Conservation (phyloP, 495 filamentous ascomycete species). For the Penicillium mononematosum region DNA sequence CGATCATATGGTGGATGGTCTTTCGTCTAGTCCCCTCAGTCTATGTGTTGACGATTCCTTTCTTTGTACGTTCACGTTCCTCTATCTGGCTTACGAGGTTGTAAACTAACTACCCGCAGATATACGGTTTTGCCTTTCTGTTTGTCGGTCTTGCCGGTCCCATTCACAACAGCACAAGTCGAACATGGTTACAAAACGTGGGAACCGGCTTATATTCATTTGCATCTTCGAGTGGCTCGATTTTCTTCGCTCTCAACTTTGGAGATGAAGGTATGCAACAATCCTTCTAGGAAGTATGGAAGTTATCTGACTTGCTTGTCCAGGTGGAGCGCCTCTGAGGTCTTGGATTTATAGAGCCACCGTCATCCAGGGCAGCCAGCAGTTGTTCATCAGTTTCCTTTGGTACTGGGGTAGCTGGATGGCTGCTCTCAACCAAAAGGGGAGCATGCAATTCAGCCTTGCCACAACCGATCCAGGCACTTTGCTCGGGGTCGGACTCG, state of each 20-base stretch:
- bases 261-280: constrained; percentile 39
- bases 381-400: constrained; percentile 58
- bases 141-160: constrained; percentile 62
- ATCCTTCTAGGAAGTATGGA: neutral
- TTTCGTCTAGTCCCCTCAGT: constrained; percentile 59
- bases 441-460: constrained; percentile 23
- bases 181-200: constrained; percentile 50
- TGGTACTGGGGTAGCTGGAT: constrained; percentile 63
- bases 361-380: constrained; percentile 61
- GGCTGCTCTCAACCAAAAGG: constrained; percentile 26
- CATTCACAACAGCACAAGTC: constrained; percentile 34
- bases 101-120: constrained; percentile 3
- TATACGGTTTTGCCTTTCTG: constrained; percentile 65
- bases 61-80: constrained; percentile 32
- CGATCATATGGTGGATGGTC: constrained; percentile 62
- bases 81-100: constrained; percentile 1
- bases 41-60: constrained; percentile 64
- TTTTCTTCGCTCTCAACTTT: constrained; percentile 56
- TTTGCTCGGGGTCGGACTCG: constrained; percentile 53
- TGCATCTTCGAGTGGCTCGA: constrained; percentile 49
- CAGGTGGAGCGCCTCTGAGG: constrained; percentile 54
- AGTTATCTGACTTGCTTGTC: constrained; percentile 15
- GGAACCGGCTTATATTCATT: constrained; percentile 45
- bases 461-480: constrained; percentile 40
- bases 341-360: constrained; percentile 64